A percentile compares a stretch with the other conserved stretches of the same genome.
Evolutionary conservation across 1,284 basidiomycete species (phyloP).

Genomic region (Ustilago tritici): DNA sequence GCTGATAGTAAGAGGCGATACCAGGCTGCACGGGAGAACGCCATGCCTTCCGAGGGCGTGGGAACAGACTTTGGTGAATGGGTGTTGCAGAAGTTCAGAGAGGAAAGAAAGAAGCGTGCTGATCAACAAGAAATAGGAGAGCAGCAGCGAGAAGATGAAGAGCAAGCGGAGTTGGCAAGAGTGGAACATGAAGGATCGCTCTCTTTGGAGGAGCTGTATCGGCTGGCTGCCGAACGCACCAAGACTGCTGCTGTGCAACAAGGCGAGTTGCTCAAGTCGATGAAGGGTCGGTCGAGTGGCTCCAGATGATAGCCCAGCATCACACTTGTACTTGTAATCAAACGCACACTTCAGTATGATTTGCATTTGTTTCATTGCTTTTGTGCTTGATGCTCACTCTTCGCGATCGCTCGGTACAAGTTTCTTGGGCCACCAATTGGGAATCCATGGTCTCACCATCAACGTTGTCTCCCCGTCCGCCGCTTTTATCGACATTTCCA

Average conservation of each 20-base stretch:
- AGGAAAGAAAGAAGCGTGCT: slow-evolving; percentile 10
- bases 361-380: neutral
- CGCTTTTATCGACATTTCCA: slow-evolving; percentile 31
- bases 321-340: slow-evolving; percentile 2
- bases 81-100: slow-evolving; percentile 25
- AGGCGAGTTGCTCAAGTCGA: slow-evolving; percentile 24
- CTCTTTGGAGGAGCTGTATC: slow-evolving; percentile 21
- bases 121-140: neutral
- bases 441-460: slow-evolving; percentile 53
- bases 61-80: slow-evolving; percentile 27
- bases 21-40: slow-evolving; percentile 10
- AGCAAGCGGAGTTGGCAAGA: neutral
- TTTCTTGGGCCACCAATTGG: slow-evolving; percentile 54
- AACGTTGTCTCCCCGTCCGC: slow-evolving; percentile 36
- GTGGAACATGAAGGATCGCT: slow-evolving; percentile 7
- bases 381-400: neutral
- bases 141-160: no score
- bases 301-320: slow-evolving; percentile 1
- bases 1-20: slow-evolving; percentile 18
- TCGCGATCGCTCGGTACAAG: neutral
- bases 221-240: slow-evolving; percentile 31
- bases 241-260: slow-evolving; percentile 33
- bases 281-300: neutral
- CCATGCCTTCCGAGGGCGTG: slow-evolving; percentile 20
- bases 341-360: neutral